Conservation (phyloP, 345 rosid genomes). For the Citrus inodora region DNA sequence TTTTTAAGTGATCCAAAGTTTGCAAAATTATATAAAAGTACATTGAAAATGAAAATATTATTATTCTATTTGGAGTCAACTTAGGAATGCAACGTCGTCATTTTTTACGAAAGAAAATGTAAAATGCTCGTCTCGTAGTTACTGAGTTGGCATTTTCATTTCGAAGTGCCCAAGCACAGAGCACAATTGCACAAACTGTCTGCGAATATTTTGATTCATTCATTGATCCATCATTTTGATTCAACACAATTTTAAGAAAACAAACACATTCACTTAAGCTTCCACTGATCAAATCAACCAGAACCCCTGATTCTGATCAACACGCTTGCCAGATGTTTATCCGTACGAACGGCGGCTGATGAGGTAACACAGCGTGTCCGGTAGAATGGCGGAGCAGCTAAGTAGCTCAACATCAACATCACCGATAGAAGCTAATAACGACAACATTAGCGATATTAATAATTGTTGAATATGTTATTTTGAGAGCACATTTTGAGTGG, state of each 20-base stretch:
- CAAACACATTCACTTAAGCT: neutral
- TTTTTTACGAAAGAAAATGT: neutral
- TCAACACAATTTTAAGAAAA: neutral
- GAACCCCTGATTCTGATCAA: neutral
- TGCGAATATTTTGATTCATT: neutral
- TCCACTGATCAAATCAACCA: neutral
- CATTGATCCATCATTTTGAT: neutral
- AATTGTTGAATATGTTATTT: no score
- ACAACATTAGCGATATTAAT: neutral
- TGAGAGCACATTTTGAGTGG: no score
- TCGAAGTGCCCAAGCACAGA: neutral
- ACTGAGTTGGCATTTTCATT: neutral
- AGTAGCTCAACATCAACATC: slow-evolving; percentile 12
- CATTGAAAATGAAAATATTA: no score
- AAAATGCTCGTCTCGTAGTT: neutral
- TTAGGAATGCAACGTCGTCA: neutral
- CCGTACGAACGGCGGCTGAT: slow-evolving; percentile 15
- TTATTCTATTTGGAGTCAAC: neutral
- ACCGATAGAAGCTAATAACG: slow-evolving; percentile 13
- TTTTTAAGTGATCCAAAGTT: no score
- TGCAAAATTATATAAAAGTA: no score
- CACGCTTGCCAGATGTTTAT: neutral
- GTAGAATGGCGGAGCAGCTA: slow-evolving; percentile 42
- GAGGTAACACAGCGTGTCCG: slow-evolving; percentile 18
- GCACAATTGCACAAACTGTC: neutral